Evolutionary conservation across 495 filamentous ascomycete species (phyloP).

Genomic region (Staphylotrichum tortipilum): DNA sequence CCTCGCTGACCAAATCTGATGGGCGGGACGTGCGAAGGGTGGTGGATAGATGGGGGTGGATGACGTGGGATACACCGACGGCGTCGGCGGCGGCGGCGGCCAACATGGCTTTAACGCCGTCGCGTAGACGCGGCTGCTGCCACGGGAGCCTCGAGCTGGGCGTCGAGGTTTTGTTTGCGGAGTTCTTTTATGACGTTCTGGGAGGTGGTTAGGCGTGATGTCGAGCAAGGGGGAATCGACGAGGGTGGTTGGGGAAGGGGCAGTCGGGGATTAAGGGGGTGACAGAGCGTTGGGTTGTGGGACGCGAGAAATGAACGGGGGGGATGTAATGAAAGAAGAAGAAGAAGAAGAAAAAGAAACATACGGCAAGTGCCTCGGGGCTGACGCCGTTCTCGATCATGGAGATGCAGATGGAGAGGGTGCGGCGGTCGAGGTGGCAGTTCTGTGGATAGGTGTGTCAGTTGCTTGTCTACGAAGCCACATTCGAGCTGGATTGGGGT

Average conservation of each 20-base stretch:
- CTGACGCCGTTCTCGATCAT: constrained; percentile 96
- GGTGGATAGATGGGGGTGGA: no score
- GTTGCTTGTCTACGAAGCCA: background rate
- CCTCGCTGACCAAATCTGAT: no score
- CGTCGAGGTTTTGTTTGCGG: constrained; percentile 6
- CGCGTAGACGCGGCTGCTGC: constrained; percentile 1
- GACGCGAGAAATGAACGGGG: no score
- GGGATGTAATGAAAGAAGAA: no score
- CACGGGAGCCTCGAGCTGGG: constrained; percentile 4
- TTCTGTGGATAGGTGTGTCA: constrained; percentile 52
- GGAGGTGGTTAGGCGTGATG: background rate
- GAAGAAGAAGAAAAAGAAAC: no score
- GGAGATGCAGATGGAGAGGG: constrained; percentile 87
- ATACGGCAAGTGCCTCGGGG: constrained; percentile 86
- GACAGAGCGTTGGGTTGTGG: background rate
- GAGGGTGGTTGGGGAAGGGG: background rate
- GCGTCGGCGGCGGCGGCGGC: no score
- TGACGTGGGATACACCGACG: no score
- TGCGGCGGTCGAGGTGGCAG: constrained; percentile 80
- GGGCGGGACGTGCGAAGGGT: no score
- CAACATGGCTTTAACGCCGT: background rate
- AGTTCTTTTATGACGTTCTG: constrained; percentile 15
- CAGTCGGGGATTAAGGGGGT: background rate
- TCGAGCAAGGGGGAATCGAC: background rate
- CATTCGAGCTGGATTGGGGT: background rate